Evolutionary conservation across 1,284 basidiomycete species (phyloP).

Genomic region (Psilocybe mexicana): DNA sequence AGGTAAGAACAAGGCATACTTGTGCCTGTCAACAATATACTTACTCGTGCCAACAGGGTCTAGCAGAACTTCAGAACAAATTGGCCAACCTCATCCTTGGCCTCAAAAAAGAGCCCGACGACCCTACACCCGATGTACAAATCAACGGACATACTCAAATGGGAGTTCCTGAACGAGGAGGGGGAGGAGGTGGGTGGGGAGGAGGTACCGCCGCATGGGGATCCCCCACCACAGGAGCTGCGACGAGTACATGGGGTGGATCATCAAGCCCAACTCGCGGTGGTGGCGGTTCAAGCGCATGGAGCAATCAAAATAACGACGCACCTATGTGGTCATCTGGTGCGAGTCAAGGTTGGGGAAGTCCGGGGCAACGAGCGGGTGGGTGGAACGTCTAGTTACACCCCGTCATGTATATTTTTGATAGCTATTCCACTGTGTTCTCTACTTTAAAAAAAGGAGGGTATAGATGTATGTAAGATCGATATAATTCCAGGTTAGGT

Average conservation of each 20-base stretch:
- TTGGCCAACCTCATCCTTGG: slow-evolving; percentile 79
- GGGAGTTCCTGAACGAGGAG: slow-evolving; percentile 17
- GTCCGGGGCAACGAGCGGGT: slow-evolving; percentile 45
- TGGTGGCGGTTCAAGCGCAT: slow-evolving; percentile 26
- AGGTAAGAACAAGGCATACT: slow-evolving; percentile 43
- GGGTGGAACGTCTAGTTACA: slow-evolving; percentile 53
- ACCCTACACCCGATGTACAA: slow-evolving; percentile 39
- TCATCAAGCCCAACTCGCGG: slow-evolving; percentile 18
- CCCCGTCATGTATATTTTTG: background rate
- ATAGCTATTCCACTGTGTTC: background rate
- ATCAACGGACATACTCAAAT: slow-evolving; percentile 35
- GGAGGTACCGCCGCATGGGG: slow-evolving; percentile 31
- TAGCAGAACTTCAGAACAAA: slow-evolving; percentile 80
- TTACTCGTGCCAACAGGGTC: slow-evolving; percentile 48
- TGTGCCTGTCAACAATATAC: too few relatives aligned
- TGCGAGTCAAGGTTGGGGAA: slow-evolving; percentile 40
- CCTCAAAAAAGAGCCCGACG: slow-evolving; percentile 63
- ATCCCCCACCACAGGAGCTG: slow-evolving; percentile 33
- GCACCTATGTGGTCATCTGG: slow-evolving; percentile 27
- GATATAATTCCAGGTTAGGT: background rate
- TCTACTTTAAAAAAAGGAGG: background rate
- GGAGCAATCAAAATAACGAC: slow-evolving; percentile 25
- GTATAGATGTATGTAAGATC: background rate
- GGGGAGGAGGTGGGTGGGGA: slow-evolving; percentile 16
- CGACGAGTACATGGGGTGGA: slow-evolving; percentile 27